Conservation (phyloP, 768 basidiomycete species). For the Rhodotorula diobovata region DNA sequence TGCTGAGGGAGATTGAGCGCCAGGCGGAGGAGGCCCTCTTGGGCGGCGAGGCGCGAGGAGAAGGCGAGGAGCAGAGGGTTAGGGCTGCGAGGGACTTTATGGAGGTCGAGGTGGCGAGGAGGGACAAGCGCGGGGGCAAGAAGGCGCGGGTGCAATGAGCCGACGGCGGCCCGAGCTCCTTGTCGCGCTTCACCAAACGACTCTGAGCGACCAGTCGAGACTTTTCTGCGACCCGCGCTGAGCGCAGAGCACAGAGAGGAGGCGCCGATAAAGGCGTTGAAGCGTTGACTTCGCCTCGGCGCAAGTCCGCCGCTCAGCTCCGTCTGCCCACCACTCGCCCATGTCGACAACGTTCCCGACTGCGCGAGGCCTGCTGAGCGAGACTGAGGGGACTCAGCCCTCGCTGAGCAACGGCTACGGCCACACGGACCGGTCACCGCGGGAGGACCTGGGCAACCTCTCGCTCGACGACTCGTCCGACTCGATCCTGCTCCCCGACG, state of each 20-base stretch:
- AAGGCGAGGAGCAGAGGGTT: slow-evolving; percentile 1
- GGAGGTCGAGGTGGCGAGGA: slow-evolving; percentile 25
- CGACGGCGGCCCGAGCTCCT: neutral
- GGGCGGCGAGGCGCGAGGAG: neutral
- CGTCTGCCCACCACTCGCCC: no score
- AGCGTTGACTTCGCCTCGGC: no score
- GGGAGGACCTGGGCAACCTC: neutral
- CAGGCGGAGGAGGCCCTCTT: slow-evolving; percentile 15
- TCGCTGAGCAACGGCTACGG: neutral
- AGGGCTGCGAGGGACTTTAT: slow-evolving; percentile 32
- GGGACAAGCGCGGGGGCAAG: slow-evolving; percentile 13
- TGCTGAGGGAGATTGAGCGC: slow-evolving; percentile 30
- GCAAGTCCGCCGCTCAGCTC: no score
- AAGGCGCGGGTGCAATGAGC: neutral
- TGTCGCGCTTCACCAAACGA: no score
- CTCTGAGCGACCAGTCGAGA: no score
- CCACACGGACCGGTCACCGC: no score
- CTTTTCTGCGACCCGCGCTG: no score
- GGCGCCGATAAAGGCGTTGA: no score
- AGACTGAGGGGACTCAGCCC: slow-evolving; percentile 18
- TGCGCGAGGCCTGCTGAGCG: slow-evolving; percentile 7
- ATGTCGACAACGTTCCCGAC: neutral
- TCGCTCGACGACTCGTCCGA: neutral
- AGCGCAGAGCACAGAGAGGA: no score
- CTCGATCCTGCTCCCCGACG: slow-evolving; percentile 17